Percentiles rank a stretch among this genome's conserved stretches.
phyloP scores from a whole-genome alignment of 805 yeast genomes.

The Nakazawaea ambrosiae region DNA sequence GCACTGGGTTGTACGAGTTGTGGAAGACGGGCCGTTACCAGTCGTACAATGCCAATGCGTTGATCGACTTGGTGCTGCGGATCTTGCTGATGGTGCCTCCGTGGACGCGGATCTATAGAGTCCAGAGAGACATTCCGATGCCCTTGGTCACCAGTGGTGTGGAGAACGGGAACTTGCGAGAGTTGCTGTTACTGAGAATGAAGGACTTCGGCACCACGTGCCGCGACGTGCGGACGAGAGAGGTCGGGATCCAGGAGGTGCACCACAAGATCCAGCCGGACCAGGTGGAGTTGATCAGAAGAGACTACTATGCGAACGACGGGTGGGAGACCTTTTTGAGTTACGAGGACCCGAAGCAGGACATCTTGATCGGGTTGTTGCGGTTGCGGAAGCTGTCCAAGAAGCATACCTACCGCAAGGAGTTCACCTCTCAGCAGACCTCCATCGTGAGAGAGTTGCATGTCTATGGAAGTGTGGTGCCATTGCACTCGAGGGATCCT shows the following conservation, averaged over 20 bases:
- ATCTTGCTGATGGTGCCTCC: conserved; percentile 96
- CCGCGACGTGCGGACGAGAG: conserved; percentile 94
- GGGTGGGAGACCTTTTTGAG: conserved; percentile 98
- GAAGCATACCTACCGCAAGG: conserved; percentile 86
- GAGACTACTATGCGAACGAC: conserved; percentile 96
- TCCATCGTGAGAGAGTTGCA: conserved; percentile 96
- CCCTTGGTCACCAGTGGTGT: conserved; percentile 97
- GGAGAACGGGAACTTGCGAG: conserved; percentile 94
- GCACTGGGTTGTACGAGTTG: conserved; percentile 92
- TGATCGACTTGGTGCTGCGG: conserved; percentile 92
- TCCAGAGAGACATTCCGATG: conserved; percentile 98
- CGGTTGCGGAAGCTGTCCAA: conserved; percentile 85
- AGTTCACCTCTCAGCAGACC: conserved; percentile 74
- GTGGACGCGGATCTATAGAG: conserved; percentile 98
- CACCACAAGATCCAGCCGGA: conserved; percentile 96
- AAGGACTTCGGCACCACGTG: conserved; percentile 95
- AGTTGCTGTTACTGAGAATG: conserved; percentile 94
- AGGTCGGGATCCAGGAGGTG: conserved; percentile 97
- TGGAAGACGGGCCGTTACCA: conserved; percentile 96
- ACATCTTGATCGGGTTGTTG: conserved; percentile 84
- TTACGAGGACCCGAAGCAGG: conserved; percentile 96
- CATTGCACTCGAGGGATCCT: conserved; percentile 93
- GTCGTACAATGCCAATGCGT: conserved; percentile 89
- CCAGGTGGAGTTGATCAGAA: conserved; percentile 89
- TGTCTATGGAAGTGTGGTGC: conserved; percentile 96